phyloP scores from a whole-genome alignment of 2,329 filamentous ascomycete genomes.

The Aspergillus floridensis region DNA sequence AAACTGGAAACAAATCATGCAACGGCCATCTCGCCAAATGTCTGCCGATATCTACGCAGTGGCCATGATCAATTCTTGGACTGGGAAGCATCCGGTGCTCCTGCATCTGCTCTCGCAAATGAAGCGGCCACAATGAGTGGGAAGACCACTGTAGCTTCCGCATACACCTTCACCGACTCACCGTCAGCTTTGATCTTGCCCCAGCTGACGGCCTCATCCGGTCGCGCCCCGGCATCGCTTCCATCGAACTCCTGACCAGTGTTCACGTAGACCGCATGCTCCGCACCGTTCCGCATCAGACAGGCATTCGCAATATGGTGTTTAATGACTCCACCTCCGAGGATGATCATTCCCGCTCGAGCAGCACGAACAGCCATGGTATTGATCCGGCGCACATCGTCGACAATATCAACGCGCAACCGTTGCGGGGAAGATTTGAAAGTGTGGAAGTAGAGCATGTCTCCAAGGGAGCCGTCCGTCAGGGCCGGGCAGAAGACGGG shows the following conservation, averaged over 20 bases:
- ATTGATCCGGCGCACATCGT: constrained; percentile 91
- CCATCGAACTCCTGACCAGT: constrained; percentile 97
- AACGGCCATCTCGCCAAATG: background rate
- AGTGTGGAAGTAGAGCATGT: constrained; percentile 99
- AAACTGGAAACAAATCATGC: background rate
- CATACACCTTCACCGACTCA: constrained; percentile 83
- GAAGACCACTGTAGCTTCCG: constrained; percentile 66
- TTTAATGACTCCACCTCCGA: constrained; percentile 93
- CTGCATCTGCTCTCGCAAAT: constrained; percentile 52
- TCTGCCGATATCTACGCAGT: background rate
- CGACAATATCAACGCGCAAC: constrained; percentile 84
- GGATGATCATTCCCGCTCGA: constrained; percentile 88
- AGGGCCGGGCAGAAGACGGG: constrained; percentile 95
- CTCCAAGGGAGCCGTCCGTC: constrained; percentile 90
- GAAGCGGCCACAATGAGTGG: constrained; percentile 66
- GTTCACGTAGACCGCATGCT: constrained; percentile 96
- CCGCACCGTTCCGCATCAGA: constrained; percentile 94
- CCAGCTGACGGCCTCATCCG: constrained; percentile 97
- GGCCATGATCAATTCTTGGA: constrained; percentile 12
- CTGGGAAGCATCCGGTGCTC: constrained; percentile 1
- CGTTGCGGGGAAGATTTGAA: constrained; percentile 82
- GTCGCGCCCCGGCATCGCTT: constrained; percentile 89
- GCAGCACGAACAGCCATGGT: constrained; percentile 85
- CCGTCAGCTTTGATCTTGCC: constrained; percentile 93
- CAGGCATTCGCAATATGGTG: constrained; percentile 98